Conservation (phyloP, 129 eudicot species). For the Chrysanthemum makinoi region DNA sequence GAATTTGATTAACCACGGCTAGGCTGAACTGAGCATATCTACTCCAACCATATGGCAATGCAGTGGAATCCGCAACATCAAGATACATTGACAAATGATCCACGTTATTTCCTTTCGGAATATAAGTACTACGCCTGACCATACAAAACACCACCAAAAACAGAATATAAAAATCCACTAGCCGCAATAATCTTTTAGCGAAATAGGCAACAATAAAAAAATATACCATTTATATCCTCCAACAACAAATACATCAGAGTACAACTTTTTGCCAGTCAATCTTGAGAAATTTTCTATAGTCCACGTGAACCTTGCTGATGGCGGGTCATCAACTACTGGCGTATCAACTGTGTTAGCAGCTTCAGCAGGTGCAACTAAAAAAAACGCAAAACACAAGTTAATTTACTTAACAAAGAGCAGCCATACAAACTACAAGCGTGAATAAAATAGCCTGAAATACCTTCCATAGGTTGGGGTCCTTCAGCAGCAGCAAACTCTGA, state of each 20-base stretch:
- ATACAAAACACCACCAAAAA: conserved; percentile 1
- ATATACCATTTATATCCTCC: conserved; percentile 93
- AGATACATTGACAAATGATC: conserved; percentile 87
- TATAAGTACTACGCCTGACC: conserved; percentile 78
- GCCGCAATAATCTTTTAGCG: not conserved
- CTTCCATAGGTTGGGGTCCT: conserved; percentile 90
- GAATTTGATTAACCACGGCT: conserved; percentile 70
- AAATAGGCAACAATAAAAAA: not conserved
- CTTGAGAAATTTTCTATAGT: conserved; percentile 72
- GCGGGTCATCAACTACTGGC: conserved; percentile 67
- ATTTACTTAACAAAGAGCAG: not conserved
- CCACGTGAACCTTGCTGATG: conserved; percentile 83
- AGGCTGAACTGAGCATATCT: conserved; percentile 86
- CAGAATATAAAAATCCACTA: conserved; percentile 16
- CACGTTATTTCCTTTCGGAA: conserved; percentile 87
- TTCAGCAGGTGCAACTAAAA: conserved; percentile 61
- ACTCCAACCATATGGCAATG: conserved; percentile 89
- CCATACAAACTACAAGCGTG: not conserved
- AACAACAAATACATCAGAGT: conserved; percentile 65
- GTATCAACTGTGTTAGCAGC: conserved; percentile 48
- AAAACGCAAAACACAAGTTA: not conserved
- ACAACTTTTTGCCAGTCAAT: conserved; percentile 55
- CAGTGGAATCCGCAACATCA: conserved; percentile 83
- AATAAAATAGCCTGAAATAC: conserved; percentile 27
- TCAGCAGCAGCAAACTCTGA: conserved; percentile 57